phyloP scores from a whole-genome alignment of 2,329 filamentous ascomycete genomes.

The Plenodomus tracheiphilus region DNA sequence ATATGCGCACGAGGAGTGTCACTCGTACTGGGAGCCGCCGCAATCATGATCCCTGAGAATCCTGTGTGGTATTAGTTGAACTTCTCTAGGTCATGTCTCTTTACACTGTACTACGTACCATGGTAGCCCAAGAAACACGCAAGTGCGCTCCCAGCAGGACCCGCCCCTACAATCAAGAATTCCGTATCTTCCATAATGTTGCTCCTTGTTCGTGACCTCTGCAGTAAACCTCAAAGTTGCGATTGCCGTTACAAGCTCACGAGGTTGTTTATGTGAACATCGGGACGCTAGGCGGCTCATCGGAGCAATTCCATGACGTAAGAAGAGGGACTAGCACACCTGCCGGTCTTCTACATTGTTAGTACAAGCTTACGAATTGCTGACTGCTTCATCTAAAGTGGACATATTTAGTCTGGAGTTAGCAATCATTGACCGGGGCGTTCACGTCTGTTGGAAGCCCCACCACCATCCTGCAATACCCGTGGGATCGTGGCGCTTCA shows the following conservation, averaged over 20 bases:
- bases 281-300: neutral
- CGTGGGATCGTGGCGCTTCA: no score
- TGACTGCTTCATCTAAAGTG: no score
- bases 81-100: neutral
- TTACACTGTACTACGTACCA: neutral
- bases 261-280: neutral
- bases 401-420: no score
- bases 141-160: neutral
- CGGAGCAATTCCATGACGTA: neutral
- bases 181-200: neutral
- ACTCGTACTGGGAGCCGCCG: conserved; percentile 37
- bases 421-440: no score
- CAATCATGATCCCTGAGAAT: neutral
- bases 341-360: no score
- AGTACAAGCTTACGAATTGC: no score
- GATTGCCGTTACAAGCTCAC: neutral
- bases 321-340: no score
- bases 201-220: neutral
- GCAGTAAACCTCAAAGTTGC: neutral
- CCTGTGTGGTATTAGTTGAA: neutral
- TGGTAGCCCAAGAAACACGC: neutral
- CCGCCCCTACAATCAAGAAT: neutral
- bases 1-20: conserved; percentile 64
- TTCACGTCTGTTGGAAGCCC: no score
- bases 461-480: no score